Base-by-base conservation (phyloP, 208 protist species). In the Tritrichomonas musculus region DNA sequence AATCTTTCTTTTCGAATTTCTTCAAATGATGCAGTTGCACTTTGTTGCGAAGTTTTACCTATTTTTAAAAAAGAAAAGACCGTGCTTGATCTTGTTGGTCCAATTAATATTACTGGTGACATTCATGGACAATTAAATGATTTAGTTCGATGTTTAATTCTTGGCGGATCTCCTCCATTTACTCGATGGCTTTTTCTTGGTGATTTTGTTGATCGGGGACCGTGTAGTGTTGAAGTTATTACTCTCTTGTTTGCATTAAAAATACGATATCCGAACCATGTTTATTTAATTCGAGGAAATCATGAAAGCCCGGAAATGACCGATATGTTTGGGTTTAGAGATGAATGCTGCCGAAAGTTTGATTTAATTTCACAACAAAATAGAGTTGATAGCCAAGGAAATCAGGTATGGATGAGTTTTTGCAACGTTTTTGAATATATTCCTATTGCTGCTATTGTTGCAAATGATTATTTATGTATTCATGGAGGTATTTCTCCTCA, bases 401-500 rank as follows among this genome's bases (percentile, higher is more conserved):
- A 96, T 44, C 92, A 95, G 0, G 94, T 96, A 3, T 97, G 96
- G 95, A 93, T 94, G 82, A 92, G 93, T n/a, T 98, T 97, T 93
- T 97, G 96, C 0, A 95, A 97, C 39, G 92, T 97, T 17, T 97
- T 97, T 66, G 96, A 97, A 92, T 96, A 96, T 65, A 55, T 98
- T 0, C 96, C 97, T n/a, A 36, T 97, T n/a, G 93, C 95, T 73
- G 96, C 95, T 2, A 44, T 97, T 11, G 95, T 97, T 64, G 94
- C 96, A 57, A 93, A 82, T 20, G n/a, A n/a, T 25, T 41, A 41
- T n/a, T 60, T 92, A 3, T 92, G 80, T 64, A 47, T 92, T 47
- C 98, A 98, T 95, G 98, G 97, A n/a, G 97, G 96, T 72, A 60
- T 97, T 41, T 96, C 95, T 39, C 96, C 96, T 49, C 92, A 97